A percentile compares a stretch with the other conserved stretches of the same genome.
phyloP scores from a whole-genome alignment of 306 rosid species.

The Leucaena leucocephala region DNA sequence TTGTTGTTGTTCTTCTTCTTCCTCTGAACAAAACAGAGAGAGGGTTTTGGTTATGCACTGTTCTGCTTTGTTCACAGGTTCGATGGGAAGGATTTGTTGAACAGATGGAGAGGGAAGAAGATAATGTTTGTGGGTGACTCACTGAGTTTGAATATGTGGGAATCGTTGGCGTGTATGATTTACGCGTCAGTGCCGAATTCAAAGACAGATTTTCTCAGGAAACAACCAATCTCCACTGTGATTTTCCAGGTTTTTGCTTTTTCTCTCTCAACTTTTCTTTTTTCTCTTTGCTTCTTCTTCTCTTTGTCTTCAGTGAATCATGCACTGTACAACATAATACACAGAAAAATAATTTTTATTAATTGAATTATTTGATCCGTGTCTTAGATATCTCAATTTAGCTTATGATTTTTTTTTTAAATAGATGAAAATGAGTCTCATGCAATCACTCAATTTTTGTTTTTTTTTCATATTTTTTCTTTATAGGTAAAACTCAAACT shows the following conservation, averaged over 20 bases:
- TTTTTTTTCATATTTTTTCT: too few relatives aligned
- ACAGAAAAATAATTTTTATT: too few relatives aligned
- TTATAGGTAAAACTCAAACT: too few relatives aligned
- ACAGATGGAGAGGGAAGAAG: slow-evolving; percentile 72
- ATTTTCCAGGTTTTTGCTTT: slow-evolving; percentile 60
- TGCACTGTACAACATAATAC: too few relatives aligned
- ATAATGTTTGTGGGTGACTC: slow-evolving; percentile 97
- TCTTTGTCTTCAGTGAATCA: not conserved
- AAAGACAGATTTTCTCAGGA: slow-evolving; percentile 42
- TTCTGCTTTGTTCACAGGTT: slow-evolving; percentile 47
- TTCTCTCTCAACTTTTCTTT: too few relatives aligned
- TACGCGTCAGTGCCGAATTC: slow-evolving; percentile 65
- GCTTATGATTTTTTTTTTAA: not conserved
- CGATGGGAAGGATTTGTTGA: slow-evolving; percentile 65
- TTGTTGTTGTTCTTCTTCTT: too few relatives aligned
- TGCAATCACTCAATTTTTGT: too few relatives aligned
- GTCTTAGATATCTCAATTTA: too few relatives aligned
- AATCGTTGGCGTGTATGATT: slow-evolving; percentile 77
- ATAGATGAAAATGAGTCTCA: not conserved
- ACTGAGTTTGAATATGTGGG: slow-evolving; percentile 96
- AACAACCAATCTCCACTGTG: slow-evolving; percentile 45
- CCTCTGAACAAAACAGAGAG: too few relatives aligned
- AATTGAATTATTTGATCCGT: not conserved
- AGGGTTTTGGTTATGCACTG: too few relatives aligned
- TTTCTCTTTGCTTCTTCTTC: too few relatives aligned